Evolutionary conservation across 805 yeast species (phyloP).

Genomic region (Candida peoriensis): DNA sequence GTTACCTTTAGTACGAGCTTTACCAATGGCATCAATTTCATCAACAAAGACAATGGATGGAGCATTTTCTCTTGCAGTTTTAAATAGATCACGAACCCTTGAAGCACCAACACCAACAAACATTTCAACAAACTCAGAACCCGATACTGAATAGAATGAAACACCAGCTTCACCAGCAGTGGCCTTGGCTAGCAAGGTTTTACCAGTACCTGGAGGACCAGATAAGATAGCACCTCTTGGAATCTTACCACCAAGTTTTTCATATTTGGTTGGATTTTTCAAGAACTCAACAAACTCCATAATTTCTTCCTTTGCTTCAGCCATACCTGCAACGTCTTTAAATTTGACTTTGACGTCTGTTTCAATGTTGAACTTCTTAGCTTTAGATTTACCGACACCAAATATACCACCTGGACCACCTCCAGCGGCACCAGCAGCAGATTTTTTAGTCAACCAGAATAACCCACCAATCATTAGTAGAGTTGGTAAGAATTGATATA

Average conservation of each 20-base stretch:
- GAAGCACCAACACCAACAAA: slow-evolving; percentile 96
- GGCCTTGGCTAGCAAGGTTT: slow-evolving; percentile 86
- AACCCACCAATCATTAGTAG: slow-evolving; percentile 73
- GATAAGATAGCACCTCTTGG: slow-evolving; percentile 93
- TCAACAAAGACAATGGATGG: slow-evolving; percentile 90
- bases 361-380: slow-evolving; percentile 77
- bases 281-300: slow-evolving; percentile 92
- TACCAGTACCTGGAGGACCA: slow-evolving; percentile 98
- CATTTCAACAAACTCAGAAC: slow-evolving; percentile 96
- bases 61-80: slow-evolving; percentile 83
- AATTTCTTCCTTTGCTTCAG: slow-evolving; percentile 90
- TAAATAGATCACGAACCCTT: slow-evolving; percentile 87
- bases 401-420: slow-evolving; percentile 66
- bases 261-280: slow-evolving; percentile 81
- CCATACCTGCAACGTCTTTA: slow-evolving; percentile 91
- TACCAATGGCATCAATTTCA: slow-evolving; percentile 96
- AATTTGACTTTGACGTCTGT: slow-evolving; percentile 78
- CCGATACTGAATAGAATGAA: slow-evolving; percentile 86
- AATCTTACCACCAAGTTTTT: slow-evolving; percentile 84
- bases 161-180: slow-evolving; percentile 97
- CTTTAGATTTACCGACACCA: slow-evolving; percentile 73
- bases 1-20: slow-evolving; percentile 67
- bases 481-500: slow-evolving; percentile 77
- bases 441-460: slow-evolving; percentile 37
- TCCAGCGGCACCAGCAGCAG: slow-evolving; percentile 41